phyloP scores from a whole-genome alignment of 2,329 filamentous ascomycete genomes.

The Venturia carpophila region DNA sequence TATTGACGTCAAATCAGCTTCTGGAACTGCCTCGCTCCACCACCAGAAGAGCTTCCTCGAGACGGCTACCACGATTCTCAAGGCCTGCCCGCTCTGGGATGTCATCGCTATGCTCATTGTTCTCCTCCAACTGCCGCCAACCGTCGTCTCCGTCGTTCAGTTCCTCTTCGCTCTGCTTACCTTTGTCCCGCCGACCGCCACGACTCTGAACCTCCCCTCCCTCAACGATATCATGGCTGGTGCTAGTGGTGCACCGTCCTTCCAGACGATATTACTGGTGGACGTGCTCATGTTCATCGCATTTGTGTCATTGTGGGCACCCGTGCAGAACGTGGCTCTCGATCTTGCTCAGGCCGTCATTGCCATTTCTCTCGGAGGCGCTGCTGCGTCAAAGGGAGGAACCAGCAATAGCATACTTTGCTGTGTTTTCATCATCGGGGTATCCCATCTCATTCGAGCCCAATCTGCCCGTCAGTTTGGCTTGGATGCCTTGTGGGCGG shows the following conservation, averaged over 20 bases:
- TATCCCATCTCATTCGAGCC: constrained; percentile 45
- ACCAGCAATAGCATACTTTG: constrained; percentile 64
- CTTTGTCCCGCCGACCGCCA: constrained; percentile 76
- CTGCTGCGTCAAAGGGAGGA: constrained; percentile 59
- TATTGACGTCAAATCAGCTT: constrained; percentile 13
- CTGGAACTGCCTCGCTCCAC: constrained; percentile 8
- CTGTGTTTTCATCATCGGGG: constrained; percentile 59
- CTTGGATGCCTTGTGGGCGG: constrained; percentile 33
- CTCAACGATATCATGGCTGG: constrained; percentile 89
- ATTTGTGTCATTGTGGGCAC: constrained; percentile 82
- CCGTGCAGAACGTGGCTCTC: constrained; percentile 78
- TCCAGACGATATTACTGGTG: constrained; percentile 76
- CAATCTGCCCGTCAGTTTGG: constrained; percentile 41
- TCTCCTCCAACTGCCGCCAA: constrained; percentile 82
- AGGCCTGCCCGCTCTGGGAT: constrained; percentile 83
- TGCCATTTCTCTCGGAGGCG: constrained; percentile 80
- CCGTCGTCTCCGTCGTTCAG: constrained; percentile 81
- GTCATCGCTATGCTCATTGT: constrained; percentile 96
- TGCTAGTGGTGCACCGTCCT: constrained; percentile 74
- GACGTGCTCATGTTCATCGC: constrained; percentile 75
- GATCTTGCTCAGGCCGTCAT: constrained; percentile 91
- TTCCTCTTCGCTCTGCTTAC: constrained; percentile 88
- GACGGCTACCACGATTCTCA: constrained; percentile 76
- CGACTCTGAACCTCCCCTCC: constrained; percentile 65
- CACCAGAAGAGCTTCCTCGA: constrained; percentile 54